Conservation (phyloP, 2,329 filamentous ascomycete species). For the Hypoxylon sp. region DNA sequence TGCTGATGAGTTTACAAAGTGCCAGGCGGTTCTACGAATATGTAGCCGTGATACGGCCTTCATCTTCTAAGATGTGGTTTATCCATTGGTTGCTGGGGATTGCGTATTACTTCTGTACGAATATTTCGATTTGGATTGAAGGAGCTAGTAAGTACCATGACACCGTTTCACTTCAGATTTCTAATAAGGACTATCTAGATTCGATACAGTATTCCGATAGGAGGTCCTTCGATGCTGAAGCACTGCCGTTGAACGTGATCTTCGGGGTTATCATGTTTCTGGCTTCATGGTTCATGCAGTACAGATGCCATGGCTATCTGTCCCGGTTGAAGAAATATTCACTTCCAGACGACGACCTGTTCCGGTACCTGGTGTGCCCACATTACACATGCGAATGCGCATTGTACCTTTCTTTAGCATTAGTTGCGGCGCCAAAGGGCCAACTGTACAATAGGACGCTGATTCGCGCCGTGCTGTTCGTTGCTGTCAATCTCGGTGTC, state of each 20-base stretch:
- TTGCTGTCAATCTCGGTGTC: constrained; percentile 82
- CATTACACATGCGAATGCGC: constrained; percentile 93
- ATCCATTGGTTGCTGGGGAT: constrained; percentile 86
- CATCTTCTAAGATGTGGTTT: constrained; percentile 85
- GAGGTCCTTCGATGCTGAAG: constrained; percentile 49
- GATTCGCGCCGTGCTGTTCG: constrained; percentile 78
- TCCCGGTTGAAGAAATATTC: constrained; percentile 84
- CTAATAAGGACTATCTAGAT: constrained; percentile 48
- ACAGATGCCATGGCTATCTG: constrained; percentile 79
- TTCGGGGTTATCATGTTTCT: constrained; percentile 75
- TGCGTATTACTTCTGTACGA: constrained; percentile 80
- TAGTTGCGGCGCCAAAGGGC: constrained; percentile 79
- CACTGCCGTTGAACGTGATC: constrained; percentile 63
- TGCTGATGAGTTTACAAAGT: constrained; percentile 82
- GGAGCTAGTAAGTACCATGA: constrained; percentile 71
- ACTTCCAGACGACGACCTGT: constrained; percentile 80
- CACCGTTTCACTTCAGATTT: constrained; percentile 5
- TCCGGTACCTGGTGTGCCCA: constrained; percentile 81
- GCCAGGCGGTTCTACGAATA: constrained; percentile 83
- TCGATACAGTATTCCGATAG: constrained; percentile 52
- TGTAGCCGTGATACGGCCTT: constrained; percentile 73
- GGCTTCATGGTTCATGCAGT: constrained; percentile 79
- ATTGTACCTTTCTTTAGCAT: constrained; percentile 84
- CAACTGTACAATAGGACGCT: constrained; percentile 79
- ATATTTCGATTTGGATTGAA: constrained; percentile 87